phyloP scores from a whole-genome alignment of 805 yeast genomes.

The Candida maris region DNA sequence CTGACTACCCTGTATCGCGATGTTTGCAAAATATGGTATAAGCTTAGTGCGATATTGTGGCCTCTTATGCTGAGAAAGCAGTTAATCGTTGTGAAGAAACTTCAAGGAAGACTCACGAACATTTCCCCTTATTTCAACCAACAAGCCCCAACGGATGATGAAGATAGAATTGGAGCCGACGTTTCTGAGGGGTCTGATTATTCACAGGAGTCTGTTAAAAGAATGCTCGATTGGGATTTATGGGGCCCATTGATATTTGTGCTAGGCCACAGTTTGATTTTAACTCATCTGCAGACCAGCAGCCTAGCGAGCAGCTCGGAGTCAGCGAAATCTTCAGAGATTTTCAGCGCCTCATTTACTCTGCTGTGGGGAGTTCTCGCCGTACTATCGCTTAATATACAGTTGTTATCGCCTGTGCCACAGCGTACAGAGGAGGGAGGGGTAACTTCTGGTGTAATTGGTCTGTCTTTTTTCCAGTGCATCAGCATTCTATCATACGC shows the following conservation, averaged over 20 bases:
- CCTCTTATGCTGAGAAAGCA: conserved; percentile 33
- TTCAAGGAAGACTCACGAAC: conserved; percentile 24
- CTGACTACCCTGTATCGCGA: conserved; percentile 41
- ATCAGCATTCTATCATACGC: conserved; percentile 54
- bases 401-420: conserved; percentile 47
- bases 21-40: conserved; percentile 31
- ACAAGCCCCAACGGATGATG: conserved; percentile 20
- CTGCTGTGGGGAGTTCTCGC: conserved; percentile 49
- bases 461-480: conserved; percentile 52
- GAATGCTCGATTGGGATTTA: conserved; percentile 54
- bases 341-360: conserved; percentile 52
- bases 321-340: conserved; percentile 37
- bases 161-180: conserved; percentile 18
- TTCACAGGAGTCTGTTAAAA: conserved; percentile 31
- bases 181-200: conserved; percentile 22
- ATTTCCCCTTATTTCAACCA: conserved; percentile 8
- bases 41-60: conserved; percentile 35
- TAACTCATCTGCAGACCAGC: conserved; percentile 41
- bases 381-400: conserved; percentile 49
- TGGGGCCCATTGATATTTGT: conserved; percentile 61
- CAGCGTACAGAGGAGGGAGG: conserved; percentile 27
- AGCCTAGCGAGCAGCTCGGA: conserved; percentile 27
- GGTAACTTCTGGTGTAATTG: conserved; percentile 31
- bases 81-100: conserved; percentile 25
- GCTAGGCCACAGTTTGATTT: conserved; percentile 42